A percentile compares a stretch with the other conserved stretches of the same genome.
Evolutionary conservation across 2,329 filamentous ascomycete species (phyloP).

Genomic region (Dichotomopilus funicola): DNA sequence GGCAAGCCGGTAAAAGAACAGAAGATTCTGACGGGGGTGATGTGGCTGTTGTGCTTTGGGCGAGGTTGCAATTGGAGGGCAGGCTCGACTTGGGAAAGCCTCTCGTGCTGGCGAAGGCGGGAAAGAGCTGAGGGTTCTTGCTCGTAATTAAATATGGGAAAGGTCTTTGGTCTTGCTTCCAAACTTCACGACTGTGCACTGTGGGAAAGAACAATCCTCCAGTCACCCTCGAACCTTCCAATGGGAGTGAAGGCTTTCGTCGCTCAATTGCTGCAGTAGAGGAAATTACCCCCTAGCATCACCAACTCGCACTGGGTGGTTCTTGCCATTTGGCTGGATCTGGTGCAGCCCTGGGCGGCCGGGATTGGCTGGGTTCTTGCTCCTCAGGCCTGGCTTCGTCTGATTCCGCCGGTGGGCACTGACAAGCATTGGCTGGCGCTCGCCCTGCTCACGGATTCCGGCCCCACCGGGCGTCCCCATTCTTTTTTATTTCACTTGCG

Average conservation of each 20-base stretch:
- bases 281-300: background rate
- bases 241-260: background rate
- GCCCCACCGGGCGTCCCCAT: slow-evolving; percentile 20
- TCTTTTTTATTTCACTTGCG: slow-evolving; percentile 25
- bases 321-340: slow-evolving; percentile 5
- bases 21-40: too few relatives aligned
- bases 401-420: background rate
- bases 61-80: too few relatives aligned
- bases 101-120: too few relatives aligned
- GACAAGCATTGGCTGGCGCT: background rate
- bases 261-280: background rate
- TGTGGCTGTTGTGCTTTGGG: too few relatives aligned
- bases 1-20: too few relatives aligned
- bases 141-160: background rate
- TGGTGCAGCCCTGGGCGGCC: background rate
- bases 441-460: slow-evolving; percentile 8
- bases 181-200: too few relatives aligned
- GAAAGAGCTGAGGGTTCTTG: too few relatives aligned
- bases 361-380: slow-evolving; percentile 2
- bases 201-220: too few relatives aligned
- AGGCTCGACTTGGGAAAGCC: too few relatives aligned
- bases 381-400: background rate
- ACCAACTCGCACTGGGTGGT: background rate
- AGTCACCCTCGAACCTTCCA: too few relatives aligned
- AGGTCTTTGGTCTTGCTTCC: background rate